These are phyloP conservation scores for Emericellopsis atlantica DNA, from an alignment of 2,329 filamentous ascomycete genomes.

Conservation along the genomic window DNA sequence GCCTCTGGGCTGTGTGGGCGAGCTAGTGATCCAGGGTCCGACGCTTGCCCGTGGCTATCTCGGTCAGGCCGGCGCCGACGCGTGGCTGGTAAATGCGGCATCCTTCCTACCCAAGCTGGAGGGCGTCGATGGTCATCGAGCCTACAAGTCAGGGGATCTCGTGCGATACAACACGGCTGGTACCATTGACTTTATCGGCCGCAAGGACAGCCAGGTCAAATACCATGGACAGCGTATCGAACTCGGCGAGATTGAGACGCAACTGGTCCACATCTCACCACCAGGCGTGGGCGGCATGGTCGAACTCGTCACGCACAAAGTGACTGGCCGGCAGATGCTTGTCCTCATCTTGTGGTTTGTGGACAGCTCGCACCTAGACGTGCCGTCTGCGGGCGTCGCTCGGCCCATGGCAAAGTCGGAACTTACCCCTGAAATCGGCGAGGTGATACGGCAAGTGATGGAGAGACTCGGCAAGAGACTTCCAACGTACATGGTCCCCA, in stretches of 20 bases:
- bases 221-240: slow-evolving; percentile 71
- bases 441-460: too few relatives aligned
- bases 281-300: slow-evolving; percentile 25
- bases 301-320: slow-evolving; percentile 29
- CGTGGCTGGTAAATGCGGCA: slow-evolving; percentile 46
- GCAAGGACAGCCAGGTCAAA: slow-evolving; percentile 71
- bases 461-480: not conserved
- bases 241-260: slow-evolving; percentile 58
- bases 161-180: slow-evolving; percentile 69
- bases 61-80: slow-evolving; percentile 35
- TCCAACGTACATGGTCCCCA: slow-evolving; percentile 7
- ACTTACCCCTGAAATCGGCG: not conserved
- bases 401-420: not conserved
- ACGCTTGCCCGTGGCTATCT: slow-evolving; percentile 59
- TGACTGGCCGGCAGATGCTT: slow-evolving; percentile 6
- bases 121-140: slow-evolving; percentile 23
- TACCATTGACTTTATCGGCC: slow-evolving; percentile 58
- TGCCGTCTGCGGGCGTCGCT: not conserved
- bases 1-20: slow-evolving; percentile 56
- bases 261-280: slow-evolving; percentile 16
- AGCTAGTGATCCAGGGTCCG: slow-evolving; percentile 76
- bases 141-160: slow-evolving; percentile 76
- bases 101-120: slow-evolving; percentile 18
- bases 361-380: too few relatives aligned
- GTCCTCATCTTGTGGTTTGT: slow-evolving; percentile 6